These are phyloP conservation scores for Calonectria pauciramosa DNA, from an alignment of 2,329 filamentous ascomycete genomes.

Conservation along the genomic window DNA sequence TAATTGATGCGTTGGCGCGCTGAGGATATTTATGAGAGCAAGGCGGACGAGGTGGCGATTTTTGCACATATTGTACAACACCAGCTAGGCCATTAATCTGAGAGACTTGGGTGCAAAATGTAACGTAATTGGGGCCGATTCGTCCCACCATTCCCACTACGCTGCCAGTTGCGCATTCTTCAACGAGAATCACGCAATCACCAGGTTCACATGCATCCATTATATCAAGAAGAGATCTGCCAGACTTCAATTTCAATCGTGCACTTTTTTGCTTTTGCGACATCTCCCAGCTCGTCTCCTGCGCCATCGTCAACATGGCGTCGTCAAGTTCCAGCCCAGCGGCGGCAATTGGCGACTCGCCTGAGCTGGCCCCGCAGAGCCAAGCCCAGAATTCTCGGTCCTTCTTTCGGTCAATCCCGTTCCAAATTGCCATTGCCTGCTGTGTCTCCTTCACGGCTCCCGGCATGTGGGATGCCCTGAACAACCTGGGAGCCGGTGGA, in stretches of 20 bases:
- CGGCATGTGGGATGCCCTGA: constrained; percentile 45
- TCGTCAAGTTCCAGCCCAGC: not conserved
- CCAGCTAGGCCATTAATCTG: not conserved
- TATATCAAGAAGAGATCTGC: not conserved
- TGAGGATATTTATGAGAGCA: not conserved
- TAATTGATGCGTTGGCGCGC: not conserved
- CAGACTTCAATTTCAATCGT: not conserved
- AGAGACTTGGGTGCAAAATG: constrained; percentile 3
- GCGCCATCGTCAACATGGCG: not conserved
- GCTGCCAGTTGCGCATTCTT: not conserved
- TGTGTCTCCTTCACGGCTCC: constrained; percentile 42
- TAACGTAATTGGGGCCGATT: constrained; percentile 7
- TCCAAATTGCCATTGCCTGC: constrained; percentile 36
- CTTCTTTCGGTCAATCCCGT: constrained; percentile 32
- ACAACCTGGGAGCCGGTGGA: constrained; percentile 55
- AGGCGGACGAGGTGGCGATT: not conserved
- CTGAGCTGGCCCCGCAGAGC: not conserved
- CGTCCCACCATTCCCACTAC: not conserved
- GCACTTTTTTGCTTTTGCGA: not conserved
- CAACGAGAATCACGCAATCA: not conserved
- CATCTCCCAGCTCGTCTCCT: not conserved
- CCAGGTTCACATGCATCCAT: not conserved
- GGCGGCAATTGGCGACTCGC: not conserved
- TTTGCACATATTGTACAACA: not conserved
- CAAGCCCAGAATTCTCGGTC: not conserved